Base-by-base conservation (phyloP, 495 filamentous ascomycete species). In the Staphylotrichum longicolle region DNA sequence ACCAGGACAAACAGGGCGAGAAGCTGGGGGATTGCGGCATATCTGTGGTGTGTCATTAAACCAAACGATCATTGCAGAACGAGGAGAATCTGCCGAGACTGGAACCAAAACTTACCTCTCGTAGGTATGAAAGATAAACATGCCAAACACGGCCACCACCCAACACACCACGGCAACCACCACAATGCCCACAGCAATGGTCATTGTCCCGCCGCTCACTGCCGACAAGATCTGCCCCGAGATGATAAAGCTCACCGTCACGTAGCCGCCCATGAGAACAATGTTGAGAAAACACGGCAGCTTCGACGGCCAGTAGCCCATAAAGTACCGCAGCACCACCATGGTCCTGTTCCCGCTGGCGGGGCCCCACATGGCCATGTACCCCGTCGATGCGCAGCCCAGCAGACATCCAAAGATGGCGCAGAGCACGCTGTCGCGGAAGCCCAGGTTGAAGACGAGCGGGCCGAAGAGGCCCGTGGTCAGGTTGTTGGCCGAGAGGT, bases 271-370 rank as follows among this genome's bases (percentile, higher is more conserved):
- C 71, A 90, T 81, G 56, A 89, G 80, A 45, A 91, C 82, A 14
- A 91, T 73, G 63, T 91, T 90, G 56, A 93, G 74, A 15, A 90
- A 58, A 12, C 89, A 87, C 41, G 90, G 80, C 7, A 91, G 72
- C 72, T 91, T 91, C 65, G 83, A 84, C 2, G 89, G 89, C 85
- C 86, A 91, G 84, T 88, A 91, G 37, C 89, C 89, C 83, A 91
- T 91, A 32, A 84, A 82, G 73, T 86, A 92, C 12, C 88, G 80
- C 15, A 85, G 79, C 61, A 90, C 84, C 15, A 61, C 53, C 63
- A 62, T 60, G 7, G 64, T 66, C 4, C 89, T 75, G 68, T 89
- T 87, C 6, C 89, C 89, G 52, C 83, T 86, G 37, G 79, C 69
- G 4, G 89, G 87, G 0, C 89, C 89, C 78, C 86, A 91, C 7